Base-by-base conservation (phyloP, 164 flowering plant species). In the Macadamia tetraphylla region DNA sequence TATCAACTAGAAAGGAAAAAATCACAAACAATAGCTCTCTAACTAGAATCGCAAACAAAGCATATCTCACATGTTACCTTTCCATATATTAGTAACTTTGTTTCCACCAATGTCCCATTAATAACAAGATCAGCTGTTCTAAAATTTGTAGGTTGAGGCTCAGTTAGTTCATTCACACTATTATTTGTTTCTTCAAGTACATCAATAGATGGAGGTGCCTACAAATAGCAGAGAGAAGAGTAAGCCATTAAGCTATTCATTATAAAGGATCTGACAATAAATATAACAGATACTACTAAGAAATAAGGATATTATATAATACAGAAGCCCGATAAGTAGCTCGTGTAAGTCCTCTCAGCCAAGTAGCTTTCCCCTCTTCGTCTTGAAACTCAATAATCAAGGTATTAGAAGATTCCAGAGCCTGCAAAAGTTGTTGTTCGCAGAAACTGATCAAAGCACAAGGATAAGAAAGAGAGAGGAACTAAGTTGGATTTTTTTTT, bases 281-380 rank as follows among this genome's bases (percentile, higher is more conserved):
- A 64, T 30, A 57, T 65, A 60, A 1, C 18, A 40, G 49, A 35
- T 9, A 70, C 18, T 2, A 71, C 62, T 6, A 51, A 64, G 57
- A 31, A 57, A 40, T 35, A 52, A 62, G 35, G 18, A 29, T 29
- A 43, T 15, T 48, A 49, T 52, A 29, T 57, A 51, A 65, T 85
- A 92, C 99, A 70, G 99, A 92, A 73, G 98, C 97, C 79, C 81
- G 87, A 77, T 92, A 95, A 44, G 92, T 92, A 60, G 97, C 94
- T 73, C 81, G 86, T 51, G 77, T 70, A 71, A 95, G 98, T 75
- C 85, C 89, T 70, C 84, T 90, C 62, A 88, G 73, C 99, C 99
- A 95, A 51, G 70, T 68, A 43, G 81, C 71, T 80, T 91, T 92
- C 76, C 86, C 90, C 70, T 78, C 83, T 68, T 87, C 89, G 69